These are phyloP conservation scores for Penicillium psychrosexuale DNA, from an alignment of 2,329 filamentous ascomycete species.

Conservation along the genomic window DNA sequence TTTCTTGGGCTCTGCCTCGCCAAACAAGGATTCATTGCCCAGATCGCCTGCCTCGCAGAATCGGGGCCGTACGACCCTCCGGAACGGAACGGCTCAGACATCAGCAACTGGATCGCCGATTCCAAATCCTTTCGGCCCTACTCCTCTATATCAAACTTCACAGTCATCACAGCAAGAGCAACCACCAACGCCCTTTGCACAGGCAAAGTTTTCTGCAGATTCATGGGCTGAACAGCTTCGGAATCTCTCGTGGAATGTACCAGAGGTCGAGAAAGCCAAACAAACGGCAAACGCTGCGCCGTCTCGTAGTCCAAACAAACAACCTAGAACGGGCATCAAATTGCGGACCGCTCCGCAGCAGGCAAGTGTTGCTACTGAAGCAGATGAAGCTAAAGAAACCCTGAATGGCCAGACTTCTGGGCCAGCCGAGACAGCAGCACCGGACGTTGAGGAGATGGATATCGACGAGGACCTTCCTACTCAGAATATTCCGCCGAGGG, in stretches of 20 bases:
- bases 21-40: constrained; percentile 21
- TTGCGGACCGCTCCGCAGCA: constrained; percentile 31
- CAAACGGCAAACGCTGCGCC: constrained; percentile 27
- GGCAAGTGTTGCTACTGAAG: constrained; percentile 39
- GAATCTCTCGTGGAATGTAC: constrained; percentile 33
- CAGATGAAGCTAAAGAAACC: constrained; percentile 38
- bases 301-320: constrained; percentile 37
- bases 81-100: constrained; percentile 20
- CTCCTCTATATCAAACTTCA: constrained; percentile 10
- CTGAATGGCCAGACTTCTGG: constrained; percentile 21
- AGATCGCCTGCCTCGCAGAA: constrained; percentile 17
- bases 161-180: constrained; percentile 21
- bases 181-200: constrained; percentile 31
- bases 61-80: constrained; percentile 23
- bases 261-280: constrained; percentile 28
- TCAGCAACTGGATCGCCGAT: constrained; percentile 17
- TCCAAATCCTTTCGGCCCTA: constrained; percentile 18
- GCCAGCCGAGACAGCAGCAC: constrained; percentile 15
- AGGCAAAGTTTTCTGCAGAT: constrained; percentile 39
- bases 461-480: constrained; percentile 41
- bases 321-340: constrained; percentile 27
- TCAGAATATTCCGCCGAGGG: constrained; percentile 5
- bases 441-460: constrained; percentile 45
- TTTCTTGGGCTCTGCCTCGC: constrained; percentile 35
- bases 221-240: constrained; percentile 40